A percentile compares a stretch with the other conserved stretches of the same genome.
Evolutionary conservation across 2,329 filamentous ascomycete genomes (phyloP).

Genomic region (Talaromyces sp.): DNA sequence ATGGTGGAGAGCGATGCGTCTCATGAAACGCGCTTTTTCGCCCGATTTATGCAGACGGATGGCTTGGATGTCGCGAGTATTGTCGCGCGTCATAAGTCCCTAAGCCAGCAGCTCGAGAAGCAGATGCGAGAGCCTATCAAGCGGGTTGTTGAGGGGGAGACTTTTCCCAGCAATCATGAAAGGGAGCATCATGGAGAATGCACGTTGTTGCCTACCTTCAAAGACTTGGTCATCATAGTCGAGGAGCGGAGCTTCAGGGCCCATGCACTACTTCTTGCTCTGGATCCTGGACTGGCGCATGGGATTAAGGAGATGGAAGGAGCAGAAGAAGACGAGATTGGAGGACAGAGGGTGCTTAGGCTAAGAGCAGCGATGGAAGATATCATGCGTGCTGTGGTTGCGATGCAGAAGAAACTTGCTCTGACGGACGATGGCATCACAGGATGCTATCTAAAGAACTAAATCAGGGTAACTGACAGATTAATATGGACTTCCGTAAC

Average conservation of each 20-base stretch:
- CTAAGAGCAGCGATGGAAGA: neutral
- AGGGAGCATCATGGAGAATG: neutral
- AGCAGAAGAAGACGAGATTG: neutral
- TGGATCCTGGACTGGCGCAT: neutral
- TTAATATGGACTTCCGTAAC: neutral
- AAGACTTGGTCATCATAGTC: neutral
- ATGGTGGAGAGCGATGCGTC: constrained; percentile 1
- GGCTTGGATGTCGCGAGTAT: neutral
- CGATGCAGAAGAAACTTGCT: constrained; percentile 3
- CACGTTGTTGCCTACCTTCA: constrained; percentile 1
- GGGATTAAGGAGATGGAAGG: neutral
- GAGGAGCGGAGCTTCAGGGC: neutral
- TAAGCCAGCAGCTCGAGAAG: constrained; percentile 1
- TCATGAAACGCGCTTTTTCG: neutral
- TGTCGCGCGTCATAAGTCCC: neutral
- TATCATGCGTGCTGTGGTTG: constrained; percentile 5
- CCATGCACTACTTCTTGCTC: neutral
- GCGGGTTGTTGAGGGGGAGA: neutral
- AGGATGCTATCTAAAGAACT: neutral
- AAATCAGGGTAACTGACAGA: neutral
- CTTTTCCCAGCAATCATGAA: neutral
- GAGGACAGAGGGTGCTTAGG: neutral
- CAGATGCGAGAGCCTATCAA: constrained; percentile 3
- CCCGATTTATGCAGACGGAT: constrained; percentile 9
- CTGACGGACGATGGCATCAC: neutral